Percentiles rank a stretch among this genome's conserved stretches.
These are phyloP conservation scores for Agarophyton chilense DNA, from an alignment of 23 red algal species.

Conservation along the genomic window DNA sequence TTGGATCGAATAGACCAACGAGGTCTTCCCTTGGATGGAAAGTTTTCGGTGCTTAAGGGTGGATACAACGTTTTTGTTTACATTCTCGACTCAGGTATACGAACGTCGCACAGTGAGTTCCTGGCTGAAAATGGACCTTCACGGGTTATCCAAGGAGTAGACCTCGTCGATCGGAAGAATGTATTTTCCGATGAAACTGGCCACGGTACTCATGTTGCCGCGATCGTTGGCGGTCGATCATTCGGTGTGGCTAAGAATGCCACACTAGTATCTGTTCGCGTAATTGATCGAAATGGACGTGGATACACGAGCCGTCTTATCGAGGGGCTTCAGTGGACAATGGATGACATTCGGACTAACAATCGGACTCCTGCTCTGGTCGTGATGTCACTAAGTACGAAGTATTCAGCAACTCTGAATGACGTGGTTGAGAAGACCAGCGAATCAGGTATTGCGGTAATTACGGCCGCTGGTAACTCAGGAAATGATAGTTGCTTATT, in stretches of 20 bases:
- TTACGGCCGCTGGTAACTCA: conserved; percentile 64
- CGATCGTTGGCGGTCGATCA: conserved; percentile 37
- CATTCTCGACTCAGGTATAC: conserved; percentile 72
- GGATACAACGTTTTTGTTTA: conserved; percentile 63
- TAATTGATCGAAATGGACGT: conserved; percentile 48
- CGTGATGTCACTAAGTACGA: conserved; percentile 51
- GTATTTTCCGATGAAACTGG: conserved; percentile 63
- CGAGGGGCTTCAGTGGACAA: conserved; percentile 40
- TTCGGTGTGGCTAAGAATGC: conserved; percentile 66
- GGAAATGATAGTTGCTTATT: conserved; percentile 46
- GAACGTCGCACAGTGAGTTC: conserved; percentile 61
- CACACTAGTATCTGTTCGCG: conserved; percentile 57
- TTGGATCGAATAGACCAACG: conserved; percentile 79
- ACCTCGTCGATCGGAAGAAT: conserved; percentile 60
- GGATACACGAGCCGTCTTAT: conserved; percentile 39
- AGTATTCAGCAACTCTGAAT: conserved; percentile 35
- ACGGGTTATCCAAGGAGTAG: conserved; percentile 36
- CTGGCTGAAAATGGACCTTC: background rate
- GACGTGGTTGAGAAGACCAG: background rate
- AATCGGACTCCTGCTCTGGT: conserved; percentile 54
- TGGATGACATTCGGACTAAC: conserved; percentile 21
- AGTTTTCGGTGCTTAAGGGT: conserved; percentile 43
- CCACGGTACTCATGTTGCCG: conserved; percentile 83
- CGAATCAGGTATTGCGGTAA: conserved; percentile 21
- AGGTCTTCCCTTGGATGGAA: conserved; percentile 44